phyloP scores from a whole-genome alignment of 345 rosid species.

The Sonneratia alba region DNA sequence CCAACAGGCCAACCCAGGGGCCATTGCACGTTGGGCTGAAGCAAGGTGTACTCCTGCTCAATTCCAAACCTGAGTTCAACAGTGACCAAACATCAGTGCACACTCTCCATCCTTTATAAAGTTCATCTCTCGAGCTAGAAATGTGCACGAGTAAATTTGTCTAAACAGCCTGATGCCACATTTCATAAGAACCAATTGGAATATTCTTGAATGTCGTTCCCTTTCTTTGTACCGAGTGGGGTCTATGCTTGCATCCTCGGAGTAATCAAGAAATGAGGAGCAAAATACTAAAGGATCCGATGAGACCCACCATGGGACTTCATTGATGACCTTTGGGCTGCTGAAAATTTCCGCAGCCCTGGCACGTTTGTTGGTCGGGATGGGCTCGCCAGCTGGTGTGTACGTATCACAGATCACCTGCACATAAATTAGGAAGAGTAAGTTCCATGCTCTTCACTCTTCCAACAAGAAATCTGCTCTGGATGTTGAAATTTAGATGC shows the following conservation, averaged over 20 bases:
- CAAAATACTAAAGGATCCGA: not conserved
- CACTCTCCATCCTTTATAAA: not conserved
- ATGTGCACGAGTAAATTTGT: not conserved
- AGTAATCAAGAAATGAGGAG: not conserved
- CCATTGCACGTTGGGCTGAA: conserved; percentile 81
- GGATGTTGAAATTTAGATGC: not conserved
- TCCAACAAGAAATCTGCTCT: not conserved
- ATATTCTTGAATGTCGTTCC: too few relatives aligned
- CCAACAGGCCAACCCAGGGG: conserved; percentile 99
- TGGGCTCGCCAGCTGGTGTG: conserved; percentile 95
- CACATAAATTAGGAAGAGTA: conserved; percentile 6
- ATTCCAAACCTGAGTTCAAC: conserved; percentile 56
- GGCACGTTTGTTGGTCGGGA: conserved; percentile 93
- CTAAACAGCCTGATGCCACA: not conserved
- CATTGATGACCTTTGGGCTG: conserved; percentile 50
- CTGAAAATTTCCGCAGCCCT: conserved; percentile 77
- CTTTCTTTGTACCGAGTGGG: too few relatives aligned
- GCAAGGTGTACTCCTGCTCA: conserved; percentile 96
- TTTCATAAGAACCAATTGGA: not conserved
- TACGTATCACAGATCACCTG: conserved; percentile 87
- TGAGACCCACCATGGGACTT: conserved; percentile 66
- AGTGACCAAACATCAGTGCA: not conserved
- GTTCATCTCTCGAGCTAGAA: not conserved
- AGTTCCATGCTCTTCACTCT: not conserved
- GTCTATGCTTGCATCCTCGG: too few relatives aligned